Evolutionary conservation across 2,329 filamentous ascomycete species (phyloP).

Genomic region (Fusarium piperis): DNA sequence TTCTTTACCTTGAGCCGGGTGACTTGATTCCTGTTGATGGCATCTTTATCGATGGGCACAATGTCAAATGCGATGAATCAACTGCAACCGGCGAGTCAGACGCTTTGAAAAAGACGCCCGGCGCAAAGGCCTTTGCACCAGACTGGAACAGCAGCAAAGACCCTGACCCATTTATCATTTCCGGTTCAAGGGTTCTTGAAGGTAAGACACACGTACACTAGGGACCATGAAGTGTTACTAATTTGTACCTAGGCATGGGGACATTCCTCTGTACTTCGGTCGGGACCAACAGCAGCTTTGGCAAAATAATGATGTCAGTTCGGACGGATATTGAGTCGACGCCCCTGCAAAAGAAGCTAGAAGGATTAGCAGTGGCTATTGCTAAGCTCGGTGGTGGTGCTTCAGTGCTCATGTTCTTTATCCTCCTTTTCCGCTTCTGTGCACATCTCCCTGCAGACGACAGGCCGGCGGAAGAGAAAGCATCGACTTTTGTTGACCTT

Average conservation of each 20-base stretch:
- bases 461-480: slow-evolving; percentile 8
- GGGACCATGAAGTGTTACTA: not conserved
- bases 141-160: slow-evolving; percentile 56
- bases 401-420: slow-evolving; percentile 15
- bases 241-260: slow-evolving; percentile 51
- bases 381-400: slow-evolving; percentile 57
- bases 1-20: slow-evolving; percentile 73
- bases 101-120: slow-evolving; percentile 71
- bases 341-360: slow-evolving; percentile 63
- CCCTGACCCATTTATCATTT: slow-evolving; percentile 71
- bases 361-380: slow-evolving; percentile 45
- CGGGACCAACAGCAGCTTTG: slow-evolving; percentile 61
- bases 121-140: slow-evolving; percentile 47
- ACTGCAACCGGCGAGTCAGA: slow-evolving; percentile 78
- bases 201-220: slow-evolving; percentile 41
- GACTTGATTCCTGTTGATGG: slow-evolving; percentile 76
- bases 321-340: slow-evolving; percentile 60
- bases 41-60: slow-evolving; percentile 66
- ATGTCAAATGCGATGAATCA: slow-evolving; percentile 72
- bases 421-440: slow-evolving; percentile 15
- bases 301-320: slow-evolving; percentile 64
- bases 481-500: slow-evolving; percentile 53
- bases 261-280: slow-evolving; percentile 63
- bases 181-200: slow-evolving; percentile 61
- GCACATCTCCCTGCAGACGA: slow-evolving; percentile 6